These are phyloP conservation scores for Gliomastix tumulicola DNA, from an alignment of 2,329 filamentous ascomycete genomes.

Conservation along the genomic window DNA sequence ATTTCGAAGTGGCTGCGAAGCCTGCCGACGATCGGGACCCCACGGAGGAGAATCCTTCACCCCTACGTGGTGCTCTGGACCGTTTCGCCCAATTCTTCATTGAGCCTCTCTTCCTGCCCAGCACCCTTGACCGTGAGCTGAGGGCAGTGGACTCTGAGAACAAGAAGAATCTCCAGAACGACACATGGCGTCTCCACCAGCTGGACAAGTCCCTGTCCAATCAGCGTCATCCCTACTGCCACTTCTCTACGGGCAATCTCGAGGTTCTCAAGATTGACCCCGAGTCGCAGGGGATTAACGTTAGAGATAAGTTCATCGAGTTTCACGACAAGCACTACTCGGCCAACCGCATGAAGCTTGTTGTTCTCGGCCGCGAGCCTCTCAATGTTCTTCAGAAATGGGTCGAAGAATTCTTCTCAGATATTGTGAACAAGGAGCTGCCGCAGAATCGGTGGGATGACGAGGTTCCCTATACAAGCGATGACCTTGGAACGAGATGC, in stretches of 20 bases:
- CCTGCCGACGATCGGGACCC: conserved; percentile 53
- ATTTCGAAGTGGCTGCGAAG: conserved; percentile 87
- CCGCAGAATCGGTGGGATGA: conserved; percentile 49
- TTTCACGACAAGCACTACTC: conserved; percentile 90
- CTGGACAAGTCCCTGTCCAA: conserved; percentile 85
- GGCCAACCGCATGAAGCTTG: conserved; percentile 88
- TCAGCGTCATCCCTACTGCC: conserved; percentile 78
- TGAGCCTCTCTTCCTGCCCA: conserved; percentile 76
- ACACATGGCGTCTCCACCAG: conserved; percentile 82
- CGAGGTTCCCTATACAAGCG: conserved; percentile 40
- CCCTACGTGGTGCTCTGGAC: conserved; percentile 74
- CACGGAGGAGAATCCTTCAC: conserved; percentile 48
- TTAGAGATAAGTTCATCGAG: conserved; percentile 85
- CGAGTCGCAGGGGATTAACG: conserved; percentile 71
- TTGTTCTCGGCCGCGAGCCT: conserved; percentile 73
- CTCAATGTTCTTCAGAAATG: conserved; percentile 78
- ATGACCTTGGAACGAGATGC: conserved; percentile 57
- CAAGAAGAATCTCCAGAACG: conserved; percentile 93
- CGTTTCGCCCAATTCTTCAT: conserved; percentile 94
- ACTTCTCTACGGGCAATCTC: conserved; percentile 87
- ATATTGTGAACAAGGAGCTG: conserved; percentile 75
- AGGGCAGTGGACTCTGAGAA: conserved; percentile 91
- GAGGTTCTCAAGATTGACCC: conserved; percentile 80
- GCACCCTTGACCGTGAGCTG: conserved; percentile 79
- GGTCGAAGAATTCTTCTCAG: conserved; percentile 77